Conservation (phyloP, 1,139 yeast species). For the Lodderomyces elongisporus region DNA sequence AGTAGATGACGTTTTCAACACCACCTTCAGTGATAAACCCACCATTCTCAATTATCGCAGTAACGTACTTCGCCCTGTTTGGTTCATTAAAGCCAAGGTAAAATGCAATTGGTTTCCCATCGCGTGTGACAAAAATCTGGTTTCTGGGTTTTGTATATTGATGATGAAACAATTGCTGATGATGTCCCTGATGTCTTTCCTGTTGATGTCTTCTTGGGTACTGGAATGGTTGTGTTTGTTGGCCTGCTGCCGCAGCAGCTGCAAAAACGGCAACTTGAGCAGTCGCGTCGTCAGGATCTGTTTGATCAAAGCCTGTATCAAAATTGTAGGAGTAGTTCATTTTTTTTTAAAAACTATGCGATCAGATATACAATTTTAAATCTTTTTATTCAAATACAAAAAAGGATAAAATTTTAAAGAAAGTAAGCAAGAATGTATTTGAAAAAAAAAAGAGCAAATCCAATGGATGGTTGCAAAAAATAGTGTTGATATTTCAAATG, state of each 20-base stretch:
- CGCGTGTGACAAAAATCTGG: constrained; percentile 8
- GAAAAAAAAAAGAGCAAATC: too few species aligned
- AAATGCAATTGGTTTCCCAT: constrained; percentile 20
- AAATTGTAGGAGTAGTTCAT: constrained; percentile 7
- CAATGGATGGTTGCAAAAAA: too few species aligned
- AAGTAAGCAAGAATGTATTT: too few species aligned
- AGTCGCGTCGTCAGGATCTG: constrained; percentile 9
- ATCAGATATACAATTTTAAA: too few species aligned
- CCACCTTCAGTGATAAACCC: constrained; percentile 25
- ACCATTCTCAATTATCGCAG: constrained; percentile 26
- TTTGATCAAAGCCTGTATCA: constrained; percentile 3
- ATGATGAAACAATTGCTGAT: constrained; percentile 4
- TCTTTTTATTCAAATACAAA: too few species aligned
- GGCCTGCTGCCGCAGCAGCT: constrained; percentile 6
- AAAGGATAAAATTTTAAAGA: too few species aligned
- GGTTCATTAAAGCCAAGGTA: constrained; percentile 22
- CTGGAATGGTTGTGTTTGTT: constrained; percentile 4
- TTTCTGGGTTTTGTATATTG: constrained; percentile 6
- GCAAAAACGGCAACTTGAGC: constrained; percentile 11
- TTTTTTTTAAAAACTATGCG: too few species aligned
- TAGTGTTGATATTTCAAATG: too few species aligned
- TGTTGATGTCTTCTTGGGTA: constrained; percentile 5
- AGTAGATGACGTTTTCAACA: constrained; percentile 1
- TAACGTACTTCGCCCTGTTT: constrained; percentile 17
- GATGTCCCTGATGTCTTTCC: constrained; percentile 3